These are phyloP conservation scores for Diaporthe sp. DNA, from an alignment of 2,329 filamentous ascomycete genomes.

Conservation along the genomic window DNA sequence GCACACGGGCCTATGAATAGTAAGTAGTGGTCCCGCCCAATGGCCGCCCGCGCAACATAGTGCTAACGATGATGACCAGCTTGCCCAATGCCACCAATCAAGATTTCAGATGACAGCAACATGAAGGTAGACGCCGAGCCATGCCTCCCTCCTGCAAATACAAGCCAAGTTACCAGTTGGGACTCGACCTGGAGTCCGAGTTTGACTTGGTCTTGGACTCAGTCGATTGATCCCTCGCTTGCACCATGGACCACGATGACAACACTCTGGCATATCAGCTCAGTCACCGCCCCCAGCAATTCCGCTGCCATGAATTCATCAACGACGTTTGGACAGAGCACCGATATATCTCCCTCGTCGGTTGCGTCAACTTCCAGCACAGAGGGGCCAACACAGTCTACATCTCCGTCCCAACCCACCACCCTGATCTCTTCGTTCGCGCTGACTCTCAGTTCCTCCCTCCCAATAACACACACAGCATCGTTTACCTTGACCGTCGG, in stretches of 20 bases:
- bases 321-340: background rate
- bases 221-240: background rate
- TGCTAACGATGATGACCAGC: background rate
- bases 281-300: background rate
- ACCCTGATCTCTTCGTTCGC: background rate
- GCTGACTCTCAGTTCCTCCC: background rate
- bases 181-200: background rate
- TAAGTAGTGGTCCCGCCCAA: background rate
- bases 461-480: background rate
- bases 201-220: background rate
- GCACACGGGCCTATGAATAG: constrained; percentile 14
- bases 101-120: background rate
- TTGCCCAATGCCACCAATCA: background rate
- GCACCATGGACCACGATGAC: background rate
- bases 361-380: background rate
- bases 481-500: background rate
- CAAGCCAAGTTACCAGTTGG: constrained; percentile 14
- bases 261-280: background rate
- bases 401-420: background rate
- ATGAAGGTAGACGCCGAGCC: background rate
- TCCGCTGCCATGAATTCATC: background rate
- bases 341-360: background rate
- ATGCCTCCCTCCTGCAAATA: constrained; percentile 4
- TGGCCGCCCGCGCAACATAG: too few relatives aligned
- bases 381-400: background rate